A percentile compares a stretch with the other conserved stretches of the same genome.
These are phyloP conservation scores for Hypoxylon sp. DNA, from an alignment of 2,329 filamentous ascomycete species.

Conservation along the genomic window DNA sequence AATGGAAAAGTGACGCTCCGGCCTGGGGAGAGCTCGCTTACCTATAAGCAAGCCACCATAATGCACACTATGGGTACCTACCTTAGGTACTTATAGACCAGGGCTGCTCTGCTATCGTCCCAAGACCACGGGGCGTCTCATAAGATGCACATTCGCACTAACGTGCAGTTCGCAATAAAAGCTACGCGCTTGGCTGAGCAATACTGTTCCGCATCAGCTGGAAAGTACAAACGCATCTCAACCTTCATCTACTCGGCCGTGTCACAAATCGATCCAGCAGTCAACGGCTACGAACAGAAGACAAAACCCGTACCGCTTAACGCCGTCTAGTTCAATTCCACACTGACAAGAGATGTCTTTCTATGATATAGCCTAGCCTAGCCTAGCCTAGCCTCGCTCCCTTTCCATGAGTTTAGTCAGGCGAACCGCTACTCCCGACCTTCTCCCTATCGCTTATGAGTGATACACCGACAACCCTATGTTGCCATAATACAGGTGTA, in stretches of 20 bases:
- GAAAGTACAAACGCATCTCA: too few relatives aligned
- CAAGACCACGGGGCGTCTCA: not conserved
- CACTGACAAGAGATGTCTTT: conserved; percentile 2
- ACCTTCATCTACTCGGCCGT: not conserved
- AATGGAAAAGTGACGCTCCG: conserved; percentile 4
- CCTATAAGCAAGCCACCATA: not conserved
- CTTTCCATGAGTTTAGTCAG: not conserved
- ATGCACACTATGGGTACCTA: conserved; percentile 4
- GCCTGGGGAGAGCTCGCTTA: not conserved
- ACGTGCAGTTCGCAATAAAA: not conserved
- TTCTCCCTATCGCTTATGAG: not conserved
- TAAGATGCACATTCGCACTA: not conserved
- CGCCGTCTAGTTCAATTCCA: conserved; percentile 14
- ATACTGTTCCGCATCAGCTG: not conserved
- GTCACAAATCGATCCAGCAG: not conserved
- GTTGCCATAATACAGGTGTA: conserved; percentile 30
- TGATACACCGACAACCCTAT: not conserved
- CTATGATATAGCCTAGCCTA: not conserved
- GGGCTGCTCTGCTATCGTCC: not conserved
- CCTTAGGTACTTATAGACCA: not conserved
- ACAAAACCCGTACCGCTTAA: not conserved
- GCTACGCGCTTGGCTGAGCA: not conserved
- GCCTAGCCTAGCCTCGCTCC: not conserved
- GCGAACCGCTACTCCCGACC: not conserved
- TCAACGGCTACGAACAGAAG: not conserved